Evolutionary conservation across 148 eudicot species (phyloP).

Genomic region (Dianthus caryophyllus): DNA sequence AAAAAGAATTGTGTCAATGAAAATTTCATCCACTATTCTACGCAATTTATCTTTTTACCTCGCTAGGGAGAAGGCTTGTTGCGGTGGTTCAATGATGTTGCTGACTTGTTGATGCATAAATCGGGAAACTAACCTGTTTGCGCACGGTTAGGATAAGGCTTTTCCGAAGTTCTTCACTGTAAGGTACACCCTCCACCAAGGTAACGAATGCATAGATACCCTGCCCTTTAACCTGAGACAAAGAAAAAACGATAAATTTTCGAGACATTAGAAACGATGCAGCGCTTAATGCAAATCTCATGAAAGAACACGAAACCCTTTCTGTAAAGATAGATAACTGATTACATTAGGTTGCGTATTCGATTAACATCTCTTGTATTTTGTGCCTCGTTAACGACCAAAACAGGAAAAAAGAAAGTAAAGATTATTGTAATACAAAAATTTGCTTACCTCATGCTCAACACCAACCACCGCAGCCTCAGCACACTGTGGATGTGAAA

Average conservation of each 20-base stretch:
- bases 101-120: too few relatives aligned
- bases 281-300: background rate
- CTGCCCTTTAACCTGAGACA: conserved; percentile 82
- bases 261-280: background rate
- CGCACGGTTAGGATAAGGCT: conserved; percentile 70
- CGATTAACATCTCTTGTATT: background rate
- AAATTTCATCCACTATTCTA: too few relatives aligned
- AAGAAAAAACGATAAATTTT: background rate
- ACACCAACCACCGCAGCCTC: conserved; percentile 99
- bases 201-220: conserved; percentile 97
- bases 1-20: too few relatives aligned
- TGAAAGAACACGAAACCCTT: too few relatives aligned
- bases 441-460: conserved; percentile 80
- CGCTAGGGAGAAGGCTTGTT: too few relatives aligned
- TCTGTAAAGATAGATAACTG: background rate
- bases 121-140: conserved; percentile 51
- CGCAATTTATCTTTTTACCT: too few relatives aligned
- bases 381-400: background rate
- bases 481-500: conserved; percentile 92
- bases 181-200: conserved; percentile 82
- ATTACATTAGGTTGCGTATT: background rate
- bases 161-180: conserved; percentile 87
- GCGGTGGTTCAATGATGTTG: too few relatives aligned
- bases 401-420: too few relatives aligned
- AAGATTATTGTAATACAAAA: background rate